A percentile compares a stretch with the other conserved stretches of the same genome.
phyloP scores from a whole-genome alignment of 768 basidiomycete genomes.

The Mycena olivaceomarginata region DNA sequence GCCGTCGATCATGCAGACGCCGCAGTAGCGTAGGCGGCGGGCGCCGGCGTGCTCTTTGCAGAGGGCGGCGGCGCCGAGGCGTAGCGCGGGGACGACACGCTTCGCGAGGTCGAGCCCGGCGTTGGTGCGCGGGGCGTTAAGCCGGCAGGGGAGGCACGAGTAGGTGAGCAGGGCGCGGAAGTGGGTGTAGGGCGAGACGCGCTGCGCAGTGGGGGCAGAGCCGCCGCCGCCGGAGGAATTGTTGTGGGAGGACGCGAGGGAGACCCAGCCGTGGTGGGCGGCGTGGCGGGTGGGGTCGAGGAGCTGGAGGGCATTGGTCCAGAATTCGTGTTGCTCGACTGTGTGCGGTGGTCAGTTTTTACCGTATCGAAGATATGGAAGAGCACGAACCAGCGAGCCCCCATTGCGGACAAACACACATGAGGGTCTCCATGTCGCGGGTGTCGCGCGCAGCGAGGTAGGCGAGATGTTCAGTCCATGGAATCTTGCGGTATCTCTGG shows the following conservation, averaged over 20 bases:
- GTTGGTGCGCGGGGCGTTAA: conserved; percentile 74
- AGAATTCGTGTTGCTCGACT: conserved; percentile 37
- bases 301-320: conserved; percentile 3
- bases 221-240: not conserved
- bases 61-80: conserved; percentile 48
- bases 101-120: conserved; percentile 73
- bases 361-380: not conserved
- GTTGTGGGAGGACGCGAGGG: not conserved
- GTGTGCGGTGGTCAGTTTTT: not conserved
- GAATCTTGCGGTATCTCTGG: not conserved
- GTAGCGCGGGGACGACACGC: conserved; percentile 54
- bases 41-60: not conserved
- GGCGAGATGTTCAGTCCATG: not conserved
- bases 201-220: not conserved
- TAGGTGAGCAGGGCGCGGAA: conserved; percentile 73
- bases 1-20: not conserved
- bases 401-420: conserved; percentile 40
- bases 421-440: conserved; percentile 25
- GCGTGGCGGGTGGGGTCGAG: conserved; percentile 26
- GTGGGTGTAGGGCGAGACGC: conserved; percentile 68
- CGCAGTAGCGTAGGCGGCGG: not conserved
- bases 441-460: conserved; percentile 28
- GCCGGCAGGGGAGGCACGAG: conserved; percentile 80
- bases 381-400: conserved; percentile 16
- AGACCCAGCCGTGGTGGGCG: conserved; percentile 13